Evolutionary conservation across 2,329 filamentous ascomycete species (phyloP).

Genomic region (Coniochaeta prunicola): DNA sequence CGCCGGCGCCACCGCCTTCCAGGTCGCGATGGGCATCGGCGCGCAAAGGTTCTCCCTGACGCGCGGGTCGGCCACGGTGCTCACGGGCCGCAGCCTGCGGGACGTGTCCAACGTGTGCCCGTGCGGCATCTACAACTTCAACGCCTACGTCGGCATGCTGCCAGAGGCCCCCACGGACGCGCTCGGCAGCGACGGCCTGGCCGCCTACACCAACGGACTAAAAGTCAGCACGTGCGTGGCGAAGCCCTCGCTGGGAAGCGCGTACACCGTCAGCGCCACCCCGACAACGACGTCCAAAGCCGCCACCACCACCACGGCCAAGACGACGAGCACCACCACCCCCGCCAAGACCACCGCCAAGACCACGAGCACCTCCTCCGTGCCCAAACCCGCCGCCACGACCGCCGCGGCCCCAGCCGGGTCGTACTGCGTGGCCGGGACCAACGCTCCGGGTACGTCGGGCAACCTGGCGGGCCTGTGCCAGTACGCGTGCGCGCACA

Average conservation of each 20-base stretch:
- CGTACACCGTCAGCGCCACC: neutral
- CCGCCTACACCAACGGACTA: constrained; percentile 17
- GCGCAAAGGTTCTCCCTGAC: constrained; percentile 36
- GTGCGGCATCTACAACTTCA: constrained; percentile 50
- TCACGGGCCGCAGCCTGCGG: constrained; percentile 38
- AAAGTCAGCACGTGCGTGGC: constrained; percentile 18
- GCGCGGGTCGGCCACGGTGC: constrained; percentile 28
- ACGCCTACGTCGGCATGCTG: constrained; percentile 39
- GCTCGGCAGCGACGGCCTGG: constrained; percentile 25
- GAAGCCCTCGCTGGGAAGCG: constrained; percentile 5
- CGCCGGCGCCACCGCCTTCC: constrained; percentile 34
- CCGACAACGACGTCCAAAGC: neutral
- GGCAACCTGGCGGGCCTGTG: constrained; percentile 6
- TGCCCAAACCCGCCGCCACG: neutral
- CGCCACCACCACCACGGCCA: neutral
- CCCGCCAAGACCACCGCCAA: neutral
- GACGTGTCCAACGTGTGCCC: constrained; percentile 27
- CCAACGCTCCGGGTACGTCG: constrained; percentile 2
- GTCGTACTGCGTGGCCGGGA: constrained; percentile 6
- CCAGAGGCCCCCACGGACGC: constrained; percentile 27
- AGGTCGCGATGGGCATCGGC: constrained; percentile 38
- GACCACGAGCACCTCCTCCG: neutral
- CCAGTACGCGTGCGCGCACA: constrained; percentile 5
- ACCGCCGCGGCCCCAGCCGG: neutral
- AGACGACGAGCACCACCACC: neutral